A percentile compares a stretch with the other conserved stretches of the same genome.
These are phyloP conservation scores for Plantago ovata DNA, from an alignment of 257 asterid genomes.

Conservation along the genomic window DNA sequence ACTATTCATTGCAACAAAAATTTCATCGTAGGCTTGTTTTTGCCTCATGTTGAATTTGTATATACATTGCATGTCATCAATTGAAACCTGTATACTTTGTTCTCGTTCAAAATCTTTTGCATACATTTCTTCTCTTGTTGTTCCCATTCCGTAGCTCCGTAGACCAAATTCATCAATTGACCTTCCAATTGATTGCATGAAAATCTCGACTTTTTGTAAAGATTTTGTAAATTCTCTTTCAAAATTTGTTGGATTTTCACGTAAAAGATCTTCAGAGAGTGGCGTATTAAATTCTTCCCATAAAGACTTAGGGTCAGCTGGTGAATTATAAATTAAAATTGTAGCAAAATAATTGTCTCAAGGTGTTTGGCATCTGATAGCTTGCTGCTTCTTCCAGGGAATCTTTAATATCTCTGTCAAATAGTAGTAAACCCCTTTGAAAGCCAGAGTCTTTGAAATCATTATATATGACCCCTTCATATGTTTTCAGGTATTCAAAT, in stretches of 20 bases:
- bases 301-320: not conserved
- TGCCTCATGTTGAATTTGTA: not conserved
- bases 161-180: too few species aligned
- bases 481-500: too few species aligned
- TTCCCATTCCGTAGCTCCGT: not conserved
- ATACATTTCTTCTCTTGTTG: not conserved
- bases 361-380: not conserved
- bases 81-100: too few species aligned
- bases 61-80: too few species aligned
- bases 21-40: not conserved
- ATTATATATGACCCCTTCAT: too few species aligned
- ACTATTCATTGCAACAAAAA: too few species aligned
- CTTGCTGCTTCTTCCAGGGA: not conserved
- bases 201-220: too few species aligned
- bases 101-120: too few species aligned
- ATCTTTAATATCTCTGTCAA: not conserved
- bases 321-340: not conserved
- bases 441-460: not conserved
- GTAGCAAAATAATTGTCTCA: not conserved
- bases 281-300: not conserved
- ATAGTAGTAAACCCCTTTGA: not conserved
- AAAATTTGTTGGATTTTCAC: too few species aligned
- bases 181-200: not conserved
- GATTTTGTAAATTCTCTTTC: not conserved
- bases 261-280: too few species aligned